Evolutionary conservation across 108 stramenopile genomes (phyloP), one percentile per base, ranked within the genome.

Genomic region (Discostella pseudostelligera): DNA sequence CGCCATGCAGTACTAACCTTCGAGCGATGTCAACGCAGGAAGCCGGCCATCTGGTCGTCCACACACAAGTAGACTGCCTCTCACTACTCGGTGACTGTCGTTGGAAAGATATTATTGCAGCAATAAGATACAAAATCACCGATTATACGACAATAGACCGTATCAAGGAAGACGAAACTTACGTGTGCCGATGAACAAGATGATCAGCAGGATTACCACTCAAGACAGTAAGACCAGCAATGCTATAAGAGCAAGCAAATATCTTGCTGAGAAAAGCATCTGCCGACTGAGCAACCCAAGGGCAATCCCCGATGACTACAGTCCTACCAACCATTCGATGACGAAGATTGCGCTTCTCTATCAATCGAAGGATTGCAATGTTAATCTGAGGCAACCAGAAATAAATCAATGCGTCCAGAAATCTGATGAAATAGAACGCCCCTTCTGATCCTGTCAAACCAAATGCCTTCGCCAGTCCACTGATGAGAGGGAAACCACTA

Each of bases 321-420:
- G 86, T 87, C n/a, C 86, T 81, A n/a, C 78, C 81, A 21, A 83
- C 86, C 67, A 83, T 77, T 4, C 86, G 74, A 49, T 83, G 82
- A 39, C 78, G 46, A 12, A 84, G 29, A 42, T 78, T 72, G 11
- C 86, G 74, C 13, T 79, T 51, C 67, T 84, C 70, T 4, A 76
- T 16, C 37, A 74, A 19, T 40, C 84, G 74, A 24, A 81, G 37
- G 58, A 82, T 67, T 8, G 40, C 51, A 3, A 81, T 67, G 44
- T 82, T 78, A 20, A 76, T 79, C 60, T 87, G 77, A n/a, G 79
- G 81, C 10, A 87, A 46, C 60, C 59, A 87, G 44, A 87, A 76
- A 62, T 83, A 87, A 37, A 84, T 62, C 35, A 80, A 39, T 11
- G 83, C 74, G 56, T 87, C 86, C 8, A 84, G 56, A 25, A 81